These are phyloP conservation scores for Pleurotus platypus DNA, from an alignment of 768 basidiomycete genomes.

Conservation along the genomic window DNA sequence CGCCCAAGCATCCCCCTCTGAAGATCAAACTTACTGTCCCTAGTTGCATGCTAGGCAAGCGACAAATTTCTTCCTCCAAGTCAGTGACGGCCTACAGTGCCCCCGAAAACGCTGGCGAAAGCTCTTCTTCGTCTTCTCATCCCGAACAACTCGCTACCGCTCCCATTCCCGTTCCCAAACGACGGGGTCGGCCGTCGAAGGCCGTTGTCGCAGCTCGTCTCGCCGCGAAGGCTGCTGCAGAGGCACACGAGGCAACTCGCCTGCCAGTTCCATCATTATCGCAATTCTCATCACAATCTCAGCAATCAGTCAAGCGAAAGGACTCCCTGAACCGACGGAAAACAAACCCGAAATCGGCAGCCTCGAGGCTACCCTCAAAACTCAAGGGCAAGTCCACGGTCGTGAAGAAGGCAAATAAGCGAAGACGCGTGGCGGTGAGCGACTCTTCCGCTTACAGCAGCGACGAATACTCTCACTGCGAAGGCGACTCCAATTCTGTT, in stretches of 20 bases:
- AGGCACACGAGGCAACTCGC: slow-evolving; percentile 13
- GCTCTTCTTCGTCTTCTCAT: slow-evolving; percentile 13
- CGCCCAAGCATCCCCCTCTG: slow-evolving; percentile 36
- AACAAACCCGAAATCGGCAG: slow-evolving; percentile 17
- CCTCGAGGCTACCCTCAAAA: slow-evolving; percentile 17
- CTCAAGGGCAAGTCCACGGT: slow-evolving; percentile 25
- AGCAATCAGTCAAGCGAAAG: slow-evolving; percentile 9
- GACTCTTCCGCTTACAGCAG: slow-evolving; percentile 30
- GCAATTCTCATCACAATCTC: slow-evolving; percentile 9
- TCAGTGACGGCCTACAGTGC: slow-evolving; percentile 34
- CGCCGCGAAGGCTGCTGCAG: slow-evolving; percentile 15
- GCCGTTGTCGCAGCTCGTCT: slow-evolving; percentile 31
- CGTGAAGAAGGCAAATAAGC: slow-evolving; percentile 30
- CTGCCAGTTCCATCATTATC: slow-evolving; percentile 13
- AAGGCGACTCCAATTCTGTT: slow-evolving; percentile 26
- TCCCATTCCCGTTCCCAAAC: slow-evolving; percentile 32
- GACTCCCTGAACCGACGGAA: slow-evolving; percentile 13
- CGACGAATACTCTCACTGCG: slow-evolving; percentile 29
- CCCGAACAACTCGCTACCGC: slow-evolving; percentile 14
- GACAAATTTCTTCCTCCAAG: slow-evolving; percentile 18
- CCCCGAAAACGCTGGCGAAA: slow-evolving; percentile 32
- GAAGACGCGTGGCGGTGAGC: slow-evolving; percentile 27
- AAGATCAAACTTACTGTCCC: slow-evolving; percentile 77
- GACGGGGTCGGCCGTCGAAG: slow-evolving; percentile 58
- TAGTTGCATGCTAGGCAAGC: slow-evolving; percentile 47